phyloP scores from a whole-genome alignment of 768 basidiomycete species.

The Russula dissimulans region DNA sequence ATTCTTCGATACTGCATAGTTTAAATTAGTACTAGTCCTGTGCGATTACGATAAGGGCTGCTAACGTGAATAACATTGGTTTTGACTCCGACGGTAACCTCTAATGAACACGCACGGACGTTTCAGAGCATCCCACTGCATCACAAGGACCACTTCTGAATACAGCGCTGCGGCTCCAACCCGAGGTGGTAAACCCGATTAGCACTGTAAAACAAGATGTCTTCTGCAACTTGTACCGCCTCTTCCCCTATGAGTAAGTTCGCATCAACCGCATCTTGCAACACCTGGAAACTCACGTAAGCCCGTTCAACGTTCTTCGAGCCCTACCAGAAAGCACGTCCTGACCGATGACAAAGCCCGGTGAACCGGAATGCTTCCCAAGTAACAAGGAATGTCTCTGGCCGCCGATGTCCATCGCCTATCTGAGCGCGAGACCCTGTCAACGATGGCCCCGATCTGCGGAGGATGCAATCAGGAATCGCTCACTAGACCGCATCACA shows the following conservation, averaged over 20 bases:
- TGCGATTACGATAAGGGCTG: no score
- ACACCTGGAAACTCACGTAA: constrained; percentile 35
- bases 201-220: constrained; percentile 58
- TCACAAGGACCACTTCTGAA: no score
- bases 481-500: constrained; percentile 70
- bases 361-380: constrained; percentile 43
- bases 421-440: no score
- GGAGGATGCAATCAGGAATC: neutral
- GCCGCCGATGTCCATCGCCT: no score
- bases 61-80: no score
- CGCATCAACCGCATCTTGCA: constrained; percentile 38
- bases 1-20: no score
- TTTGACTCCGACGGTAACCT: no score
- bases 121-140: no score
- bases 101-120: no score
- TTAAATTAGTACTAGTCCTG: no score
- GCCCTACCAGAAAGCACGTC: neutral
- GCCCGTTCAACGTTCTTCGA: neutral
- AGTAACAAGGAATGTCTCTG: no score
- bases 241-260: constrained; percentile 46
- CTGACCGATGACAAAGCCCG: constrained; percentile 48
- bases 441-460: no score
- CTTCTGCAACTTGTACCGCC: constrained; percentile 44
- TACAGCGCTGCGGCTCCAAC: constrained; percentile 27
- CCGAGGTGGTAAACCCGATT: constrained; percentile 53